Evolutionary conservation across 2,329 filamentous ascomycete species (phyloP).

Genomic region (Fusarium newnesense): DNA sequence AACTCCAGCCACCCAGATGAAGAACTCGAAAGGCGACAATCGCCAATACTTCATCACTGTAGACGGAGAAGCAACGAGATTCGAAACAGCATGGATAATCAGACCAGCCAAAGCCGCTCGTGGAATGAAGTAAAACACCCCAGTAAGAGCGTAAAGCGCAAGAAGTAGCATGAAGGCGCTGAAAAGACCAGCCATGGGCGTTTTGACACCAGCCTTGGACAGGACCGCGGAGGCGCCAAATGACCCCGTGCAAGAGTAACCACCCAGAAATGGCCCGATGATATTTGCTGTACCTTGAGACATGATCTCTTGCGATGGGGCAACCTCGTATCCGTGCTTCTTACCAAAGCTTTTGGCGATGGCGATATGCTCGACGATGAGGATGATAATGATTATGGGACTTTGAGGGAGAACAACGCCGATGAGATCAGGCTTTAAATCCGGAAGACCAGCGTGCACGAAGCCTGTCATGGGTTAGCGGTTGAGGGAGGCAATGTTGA

Average conservation of each 20-base stretch:
- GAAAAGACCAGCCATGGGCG: conserved; percentile 81
- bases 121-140: conserved; percentile 85
- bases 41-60: conserved; percentile 83
- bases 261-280: conserved; percentile 78
- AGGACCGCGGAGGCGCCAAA: conserved; percentile 81
- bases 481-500: fast-evolving
- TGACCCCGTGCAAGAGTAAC: conserved; percentile 57
- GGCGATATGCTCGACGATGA: conserved; percentile 85
- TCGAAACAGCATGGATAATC: conserved; percentile 85
- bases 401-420: conserved; percentile 68
- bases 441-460: conserved; percentile 56
- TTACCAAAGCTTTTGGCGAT: conserved; percentile 86
- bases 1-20: conserved; percentile 81
- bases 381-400: conserved; percentile 78
- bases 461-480: conserved; percentile 24
- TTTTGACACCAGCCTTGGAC: conserved; percentile 84
- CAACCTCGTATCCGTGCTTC: conserved; percentile 81
- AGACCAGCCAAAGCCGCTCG: conserved; percentile 76
- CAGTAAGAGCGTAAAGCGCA: conserved; percentile 80
- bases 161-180: conserved; percentile 80
- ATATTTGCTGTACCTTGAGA: conserved; percentile 82
- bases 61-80: conserved; percentile 78
- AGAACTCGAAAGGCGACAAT: conserved; percentile 76
- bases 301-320: conserved; percentile 82
- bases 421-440: conserved; percentile 65